phyloP scores from a whole-genome alignment of 2,329 filamentous ascomycete genomes.

The Arthrinium phaeospermum region DNA sequence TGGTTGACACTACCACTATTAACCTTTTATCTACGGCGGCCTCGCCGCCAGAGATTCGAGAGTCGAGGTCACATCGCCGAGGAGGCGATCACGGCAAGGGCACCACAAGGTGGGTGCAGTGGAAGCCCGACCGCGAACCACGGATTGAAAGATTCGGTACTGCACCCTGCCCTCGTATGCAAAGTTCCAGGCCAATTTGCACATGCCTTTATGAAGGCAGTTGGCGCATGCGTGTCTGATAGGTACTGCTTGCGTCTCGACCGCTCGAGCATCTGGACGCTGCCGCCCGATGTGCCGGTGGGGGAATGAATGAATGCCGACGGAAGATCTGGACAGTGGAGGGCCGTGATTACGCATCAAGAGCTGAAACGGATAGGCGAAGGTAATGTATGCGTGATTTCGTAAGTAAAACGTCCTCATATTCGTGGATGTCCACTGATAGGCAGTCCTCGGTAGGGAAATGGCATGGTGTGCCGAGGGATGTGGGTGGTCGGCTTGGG shows the following conservation, averaged over 20 bases:
- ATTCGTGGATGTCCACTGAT: constrained; percentile 10
- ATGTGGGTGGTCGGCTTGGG: not conserved
- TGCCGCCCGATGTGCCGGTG: too few relatives aligned
- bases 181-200: not conserved
- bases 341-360: not conserved
- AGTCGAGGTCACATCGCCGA: constrained; percentile 6
- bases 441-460: not conserved
- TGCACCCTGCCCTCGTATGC: not conserved
- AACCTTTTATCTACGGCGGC: not conserved
- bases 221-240: not conserved
- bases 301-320: not conserved
- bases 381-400: not conserved
- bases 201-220: not conserved
- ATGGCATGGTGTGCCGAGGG: not conserved
- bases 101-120: not conserved
- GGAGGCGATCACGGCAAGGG: not conserved
- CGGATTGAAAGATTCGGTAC: not conserved
- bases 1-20: not conserved
- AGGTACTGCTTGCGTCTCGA: not conserved
- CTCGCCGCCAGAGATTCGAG: not conserved
- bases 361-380: not conserved
- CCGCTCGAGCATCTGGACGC: too few relatives aligned
- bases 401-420: constrained; percentile 6
- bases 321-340: not conserved
- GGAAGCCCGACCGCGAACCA: not conserved